phyloP scores from a whole-genome alignment of 2,329 filamentous ascomycete species.

The Colletotrichum destructivum region DNA sequence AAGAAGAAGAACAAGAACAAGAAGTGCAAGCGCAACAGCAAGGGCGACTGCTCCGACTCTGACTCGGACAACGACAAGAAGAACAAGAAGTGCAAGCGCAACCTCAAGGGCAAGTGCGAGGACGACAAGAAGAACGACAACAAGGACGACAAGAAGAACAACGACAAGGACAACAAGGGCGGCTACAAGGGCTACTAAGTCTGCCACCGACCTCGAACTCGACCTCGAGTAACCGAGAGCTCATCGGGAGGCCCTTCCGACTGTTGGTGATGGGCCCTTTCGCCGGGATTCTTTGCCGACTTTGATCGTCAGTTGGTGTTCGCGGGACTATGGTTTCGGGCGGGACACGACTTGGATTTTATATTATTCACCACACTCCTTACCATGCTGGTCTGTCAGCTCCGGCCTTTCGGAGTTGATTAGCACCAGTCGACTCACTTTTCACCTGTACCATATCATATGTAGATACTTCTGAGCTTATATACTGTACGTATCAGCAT shows the following conservation, averaged over 20 bases:
- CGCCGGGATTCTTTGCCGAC: not conserved
- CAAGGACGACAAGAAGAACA: slow-evolving; percentile 8
- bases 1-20: slow-evolving; percentile 20
- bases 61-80: slow-evolving; percentile 9
- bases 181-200: not conserved
- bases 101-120: too few species aligned
- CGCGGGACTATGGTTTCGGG: not conserved
- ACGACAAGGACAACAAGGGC: slow-evolving; percentile 11
- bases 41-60: slow-evolving; percentile 23
- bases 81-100: not conserved
- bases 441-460: not conserved
- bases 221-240: not conserved
- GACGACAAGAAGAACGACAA: not conserved
- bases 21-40: slow-evolving; percentile 33
- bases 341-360: not conserved
- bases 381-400: not conserved
- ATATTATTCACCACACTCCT: not conserved
- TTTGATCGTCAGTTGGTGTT: not conserved
- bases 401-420: too few species aligned
- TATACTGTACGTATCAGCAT: not conserved
- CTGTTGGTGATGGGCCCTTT: not conserved
- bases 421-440: not conserved
- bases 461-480: not conserved
- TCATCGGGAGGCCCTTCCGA: not conserved
- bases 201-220: not conserved